Base-by-base conservation (phyloP, 352 stramenopile genomes). In the Phytophthora agathidicida region DNA sequence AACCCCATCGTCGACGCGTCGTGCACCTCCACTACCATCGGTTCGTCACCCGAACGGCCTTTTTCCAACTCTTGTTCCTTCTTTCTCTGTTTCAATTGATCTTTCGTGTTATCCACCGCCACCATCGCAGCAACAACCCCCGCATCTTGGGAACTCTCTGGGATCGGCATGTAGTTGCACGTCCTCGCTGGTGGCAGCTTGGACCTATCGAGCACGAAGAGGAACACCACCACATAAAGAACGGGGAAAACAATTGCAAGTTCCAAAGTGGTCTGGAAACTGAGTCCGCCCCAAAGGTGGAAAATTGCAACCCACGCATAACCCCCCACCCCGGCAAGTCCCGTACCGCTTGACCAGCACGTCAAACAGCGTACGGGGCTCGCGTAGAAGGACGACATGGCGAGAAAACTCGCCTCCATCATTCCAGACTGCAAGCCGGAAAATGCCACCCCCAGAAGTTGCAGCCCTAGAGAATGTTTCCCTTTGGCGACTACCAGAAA, bases 291-390 rank as follows among this genome's bases (percentile, higher is more conserved):
- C 41, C 71, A 77, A 4, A 93, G 27, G 23, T 92, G 84, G 7
- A 96, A 69, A 13, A 93, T 16, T 5, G 89, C 86, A 26, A 97
- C 71, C 86, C 88, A 97, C 14, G 69, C 83, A 64, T 97, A 98
- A 7, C 93, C 93, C 14, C 93, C 89, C 9, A 98, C 83, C 0
- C 93, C 95, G 0, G 93, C 93, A 26, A 98, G 80, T 8, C 95
- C 95, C 24, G 95, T 98, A 17, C 95, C 93, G 46, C 88, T 97
- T 14, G 89, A 93, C 86, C 93, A 98, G 48, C 80, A 94, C 42
- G 91, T 98, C 11, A 98, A 71, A 28, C 84, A 93, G 26, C 55
- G 73, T 19, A 74, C 42, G 6, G 75, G 75, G 32, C 78, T 89
- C 33, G 93, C 58, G 58, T 95, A 97, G 63, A 89, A 86, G 4